Base-by-base conservation (phyloP, 2,329 filamentous ascomycete species). In the Neonectria ditissima region DNA sequence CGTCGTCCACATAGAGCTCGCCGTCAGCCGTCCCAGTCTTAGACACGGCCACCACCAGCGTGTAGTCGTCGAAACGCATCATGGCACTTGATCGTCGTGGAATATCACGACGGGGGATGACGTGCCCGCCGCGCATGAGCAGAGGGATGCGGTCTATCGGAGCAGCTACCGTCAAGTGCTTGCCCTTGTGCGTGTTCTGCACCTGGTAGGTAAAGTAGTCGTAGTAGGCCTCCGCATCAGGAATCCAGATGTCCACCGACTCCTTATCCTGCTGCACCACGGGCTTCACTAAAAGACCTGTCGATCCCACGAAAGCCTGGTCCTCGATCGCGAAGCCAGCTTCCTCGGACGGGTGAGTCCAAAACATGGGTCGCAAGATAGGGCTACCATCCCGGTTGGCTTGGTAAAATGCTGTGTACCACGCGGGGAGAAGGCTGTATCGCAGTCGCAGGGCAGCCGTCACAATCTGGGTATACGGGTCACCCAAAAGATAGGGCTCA, bases 331-430 rank as follows among this genome's bases (percentile, higher is more conserved):
- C 88, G 74, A 98, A 97, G n/a, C 94, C 94, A 52, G 84, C 85
- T 78, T 97, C 95, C 69, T 97, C 94, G 1, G 86, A 83, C 0
- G 96, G 96, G 75, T 97, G 93, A 2, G 93, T 91, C 82, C 95
- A 98, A 81, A 94, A 97, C 81, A 98, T 94, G 10, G 96, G 95
- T 55, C 93, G 88, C 59, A 99, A 84, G 71, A 99, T 95, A 0
- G 96, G 96, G 59, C 90, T 92, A 43, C 94, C 95, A 51, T 92
- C 89, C 16, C 89, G 85, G 71, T 92, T 91, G 13, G 96, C 93
- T 74, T 97, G 89, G 75, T 95, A 93, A 84, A 99, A 99, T 9
- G 95, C 94, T 1, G 95, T 98, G 79, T 99, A 99, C 94, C 94
- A 98, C 1, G 92, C 89, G 28, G 96, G 96, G 43, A 99, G 86